Percentiles rank a stretch among this genome's conserved stretches.
phyloP scores from a whole-genome alignment of 306 rosid genomes.

The Sphenostylis stenocarpa region DNA sequence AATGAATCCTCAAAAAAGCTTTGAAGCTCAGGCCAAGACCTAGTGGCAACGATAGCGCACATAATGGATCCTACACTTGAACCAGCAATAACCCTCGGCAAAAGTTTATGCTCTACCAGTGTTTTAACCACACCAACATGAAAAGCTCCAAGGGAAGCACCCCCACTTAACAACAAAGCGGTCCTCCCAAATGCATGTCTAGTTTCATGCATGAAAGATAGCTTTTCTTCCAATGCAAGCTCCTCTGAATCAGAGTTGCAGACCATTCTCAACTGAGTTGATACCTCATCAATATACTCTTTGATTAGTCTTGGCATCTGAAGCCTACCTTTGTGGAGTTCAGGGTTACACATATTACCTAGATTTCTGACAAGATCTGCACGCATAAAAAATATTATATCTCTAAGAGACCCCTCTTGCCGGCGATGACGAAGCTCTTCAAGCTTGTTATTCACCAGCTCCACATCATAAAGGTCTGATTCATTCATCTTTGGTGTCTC shows the following conservation, averaged over 20 bases:
- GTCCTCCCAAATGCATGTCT: conserved; percentile 91
- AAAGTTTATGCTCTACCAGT: conserved; percentile 73
- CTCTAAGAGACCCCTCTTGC: conserved; percentile 67
- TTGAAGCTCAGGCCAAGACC: conserved; percentile 93
- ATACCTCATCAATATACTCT: conserved; percentile 82
- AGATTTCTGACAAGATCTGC: conserved; percentile 87
- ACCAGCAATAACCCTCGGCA: conserved; percentile 87
- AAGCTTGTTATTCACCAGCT: conserved; percentile 71
- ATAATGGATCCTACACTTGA: conserved; percentile 90
- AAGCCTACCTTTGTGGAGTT: conserved; percentile 81
- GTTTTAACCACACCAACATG: conserved; percentile 85
- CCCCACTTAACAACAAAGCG: conserved; percentile 87
- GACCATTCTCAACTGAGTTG: conserved; percentile 81
- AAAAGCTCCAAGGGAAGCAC: conserved; percentile 87
- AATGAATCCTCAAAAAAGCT: conserved; percentile 82
- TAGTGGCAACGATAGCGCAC: conserved; percentile 84
- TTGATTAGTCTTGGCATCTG: conserved; percentile 75
- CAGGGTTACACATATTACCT: conserved; percentile 85
- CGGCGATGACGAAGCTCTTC: conserved; percentile 81
- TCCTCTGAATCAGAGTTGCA: conserved; percentile 82
- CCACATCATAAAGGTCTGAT: conserved; percentile 69
- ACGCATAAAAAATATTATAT: conserved; percentile 77
- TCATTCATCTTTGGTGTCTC: conserved; percentile 80
- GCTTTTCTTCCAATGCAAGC: conserved; percentile 71
- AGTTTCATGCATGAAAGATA: conserved; percentile 84